Conservation (phyloP, 345 rosid species). For the Nephelium lappaceum region DNA sequence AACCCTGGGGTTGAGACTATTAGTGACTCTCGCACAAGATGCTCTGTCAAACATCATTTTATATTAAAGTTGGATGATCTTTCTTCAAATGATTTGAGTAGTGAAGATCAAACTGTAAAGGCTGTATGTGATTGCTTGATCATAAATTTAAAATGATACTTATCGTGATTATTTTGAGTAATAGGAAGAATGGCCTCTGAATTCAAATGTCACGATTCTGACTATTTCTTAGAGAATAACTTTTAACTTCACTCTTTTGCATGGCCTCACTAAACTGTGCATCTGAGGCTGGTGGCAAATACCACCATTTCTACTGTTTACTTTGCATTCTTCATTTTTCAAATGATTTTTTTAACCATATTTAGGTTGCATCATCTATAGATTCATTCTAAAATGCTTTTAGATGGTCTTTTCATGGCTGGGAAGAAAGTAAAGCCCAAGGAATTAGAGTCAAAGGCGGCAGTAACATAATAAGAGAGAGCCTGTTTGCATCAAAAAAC, state of each 20-base stretch:
- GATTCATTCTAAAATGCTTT: constrained; percentile 11
- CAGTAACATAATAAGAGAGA: constrained; percentile 24
- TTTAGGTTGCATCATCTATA: not conserved
- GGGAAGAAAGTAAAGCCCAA: constrained; percentile 64
- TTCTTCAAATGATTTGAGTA: not conserved
- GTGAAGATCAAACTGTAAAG: not conserved
- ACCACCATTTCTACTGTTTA: not conserved
- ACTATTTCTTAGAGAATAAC: not conserved
- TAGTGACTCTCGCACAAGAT: not conserved
- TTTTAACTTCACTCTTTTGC: not conserved
- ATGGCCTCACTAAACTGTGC: not conserved
- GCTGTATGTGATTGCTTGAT: not conserved
- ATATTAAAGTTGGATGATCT: not conserved
- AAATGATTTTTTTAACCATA: not conserved
- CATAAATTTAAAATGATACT: not conserved
- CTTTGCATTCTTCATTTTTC: not conserved
- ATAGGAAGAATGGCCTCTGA: not conserved
- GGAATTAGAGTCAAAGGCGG: constrained; percentile 71
- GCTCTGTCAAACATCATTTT: not conserved
- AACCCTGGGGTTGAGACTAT: not conserved
- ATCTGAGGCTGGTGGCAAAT: not conserved
- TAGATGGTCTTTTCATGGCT: constrained; percentile 49
- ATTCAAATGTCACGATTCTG: not conserved
- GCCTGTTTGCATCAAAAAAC: too few relatives aligned
- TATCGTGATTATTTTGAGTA: not conserved